phyloP scores from a whole-genome alignment of 192 early-diverging fungal species.

The Spizellomyces punctatus region DNA sequence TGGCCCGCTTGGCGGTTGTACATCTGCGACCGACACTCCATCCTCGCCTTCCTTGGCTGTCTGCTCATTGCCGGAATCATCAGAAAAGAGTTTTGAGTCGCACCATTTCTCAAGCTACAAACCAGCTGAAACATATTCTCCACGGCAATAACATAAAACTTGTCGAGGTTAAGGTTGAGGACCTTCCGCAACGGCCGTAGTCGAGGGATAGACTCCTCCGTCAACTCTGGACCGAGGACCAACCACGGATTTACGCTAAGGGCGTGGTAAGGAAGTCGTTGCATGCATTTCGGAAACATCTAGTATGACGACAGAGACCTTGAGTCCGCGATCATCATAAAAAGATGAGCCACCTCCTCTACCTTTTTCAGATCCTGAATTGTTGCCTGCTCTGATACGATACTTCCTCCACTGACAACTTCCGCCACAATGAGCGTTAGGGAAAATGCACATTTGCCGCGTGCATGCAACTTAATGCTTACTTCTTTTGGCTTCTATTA shows the following conservation, averaged over 20 bases:
- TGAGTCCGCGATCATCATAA: too few relatives aligned
- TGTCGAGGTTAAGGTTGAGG: slow-evolving; percentile 57
- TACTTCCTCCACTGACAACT: too few relatives aligned
- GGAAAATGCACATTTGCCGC: not conserved
- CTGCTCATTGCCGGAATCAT: not conserved
- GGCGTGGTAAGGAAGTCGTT: slow-evolving; percentile 67
- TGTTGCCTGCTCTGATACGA: too few relatives aligned
- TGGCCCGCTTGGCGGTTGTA: not conserved
- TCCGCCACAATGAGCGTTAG: too few relatives aligned
- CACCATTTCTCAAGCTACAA: too few relatives aligned
- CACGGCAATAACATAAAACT: slow-evolving; percentile 66
- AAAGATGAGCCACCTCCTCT: too few relatives aligned
- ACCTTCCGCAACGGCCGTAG: slow-evolving; percentile 59
- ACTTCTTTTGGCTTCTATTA: slow-evolving; percentile 20
- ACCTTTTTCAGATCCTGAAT: too few relatives aligned
- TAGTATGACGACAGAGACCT: not conserved
- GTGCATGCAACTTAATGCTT: not conserved
- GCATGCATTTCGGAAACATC: slow-evolving; percentile 38
- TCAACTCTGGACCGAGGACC: slow-evolving; percentile 56
- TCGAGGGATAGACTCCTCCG: slow-evolving; percentile 49
- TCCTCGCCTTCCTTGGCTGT: slow-evolving; percentile 12
- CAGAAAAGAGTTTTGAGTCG: too few relatives aligned
- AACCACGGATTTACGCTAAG: slow-evolving; percentile 54
- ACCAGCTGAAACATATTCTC: slow-evolving; percentile 48
- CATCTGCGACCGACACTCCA: not conserved